phyloP scores from a whole-genome alignment of 2,329 filamentous ascomycete genomes.

The Bipolaris bicolor region DNA sequence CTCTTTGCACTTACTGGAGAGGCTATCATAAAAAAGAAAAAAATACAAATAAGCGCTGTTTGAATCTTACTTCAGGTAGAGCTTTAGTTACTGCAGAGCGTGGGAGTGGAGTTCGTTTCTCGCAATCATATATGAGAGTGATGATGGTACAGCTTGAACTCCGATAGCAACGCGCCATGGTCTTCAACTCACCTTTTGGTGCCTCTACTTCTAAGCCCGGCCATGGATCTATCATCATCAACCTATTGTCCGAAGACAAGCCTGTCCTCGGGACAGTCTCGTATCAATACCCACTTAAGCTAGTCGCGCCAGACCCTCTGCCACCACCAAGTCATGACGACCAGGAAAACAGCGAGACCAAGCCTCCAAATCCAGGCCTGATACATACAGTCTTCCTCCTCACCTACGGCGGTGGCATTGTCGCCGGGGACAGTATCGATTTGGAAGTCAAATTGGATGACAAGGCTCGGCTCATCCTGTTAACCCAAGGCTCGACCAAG shows the following conservation, averaged over 20 bases:
- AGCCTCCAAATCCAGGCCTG: constrained; percentile 53
- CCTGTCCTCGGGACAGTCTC: constrained; percentile 76
- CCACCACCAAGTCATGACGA: constrained; percentile 56
- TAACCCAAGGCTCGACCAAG: constrained; percentile 84
- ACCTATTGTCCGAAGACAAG: constrained; percentile 71
- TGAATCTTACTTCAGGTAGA: too few relatives aligned
- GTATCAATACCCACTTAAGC: constrained; percentile 94
- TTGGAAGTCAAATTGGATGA: constrained; percentile 71
- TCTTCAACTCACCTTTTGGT: constrained; percentile 72
- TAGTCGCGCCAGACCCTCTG: constrained; percentile 79
- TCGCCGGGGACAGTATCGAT: constrained; percentile 82
- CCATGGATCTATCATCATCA: constrained; percentile 76
- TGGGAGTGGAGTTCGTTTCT: too few relatives aligned
- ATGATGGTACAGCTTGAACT: constrained; percentile 14
- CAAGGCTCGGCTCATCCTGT: constrained; percentile 67
- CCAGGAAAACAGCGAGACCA: background rate
- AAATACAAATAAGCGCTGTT: too few relatives aligned
- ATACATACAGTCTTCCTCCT: constrained; percentile 82
- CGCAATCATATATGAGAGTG: too few relatives aligned
- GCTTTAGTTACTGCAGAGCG: too few relatives aligned
- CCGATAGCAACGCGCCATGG: constrained; percentile 31
- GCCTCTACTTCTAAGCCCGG: constrained; percentile 76
- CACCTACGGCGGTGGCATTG: constrained; percentile 92
- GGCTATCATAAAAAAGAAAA: too few relatives aligned
- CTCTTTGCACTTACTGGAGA: too few relatives aligned